These are phyloP conservation scores for Botryotinia globosa DNA, from an alignment of 2,329 filamentous ascomycete species.

Conservation along the genomic window DNA sequence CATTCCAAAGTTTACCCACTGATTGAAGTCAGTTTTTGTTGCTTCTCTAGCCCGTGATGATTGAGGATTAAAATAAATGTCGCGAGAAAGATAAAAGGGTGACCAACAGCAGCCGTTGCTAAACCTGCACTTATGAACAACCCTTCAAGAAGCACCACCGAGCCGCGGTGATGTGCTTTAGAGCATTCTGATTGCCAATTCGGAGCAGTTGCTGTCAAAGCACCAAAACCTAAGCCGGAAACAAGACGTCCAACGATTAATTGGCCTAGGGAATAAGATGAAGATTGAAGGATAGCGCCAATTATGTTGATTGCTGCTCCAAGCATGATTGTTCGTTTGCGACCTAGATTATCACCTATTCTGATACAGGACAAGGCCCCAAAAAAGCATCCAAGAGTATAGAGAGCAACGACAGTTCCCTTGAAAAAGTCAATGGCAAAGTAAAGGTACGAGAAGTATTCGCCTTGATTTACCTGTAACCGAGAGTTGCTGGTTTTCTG, in stretches of 20 bases:
- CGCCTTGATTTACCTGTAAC: slow-evolving; percentile 1
- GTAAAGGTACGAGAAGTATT: not conserved
- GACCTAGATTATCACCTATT: slow-evolving; percentile 53
- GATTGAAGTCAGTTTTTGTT: slow-evolving; percentile 32
- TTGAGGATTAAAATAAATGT: not conserved
- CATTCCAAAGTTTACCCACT: slow-evolving; percentile 58
- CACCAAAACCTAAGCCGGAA: slow-evolving; percentile 51
- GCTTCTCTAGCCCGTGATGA: not conserved
- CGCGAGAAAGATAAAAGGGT: not conserved
- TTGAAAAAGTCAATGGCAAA: not conserved
- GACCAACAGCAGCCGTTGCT: slow-evolving; percentile 19
- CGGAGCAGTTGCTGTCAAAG: slow-evolving; percentile 49
- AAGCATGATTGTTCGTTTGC: slow-evolving; percentile 55
- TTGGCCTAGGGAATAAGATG: slow-evolving; percentile 47
- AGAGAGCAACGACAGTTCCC: slow-evolving; percentile 20
- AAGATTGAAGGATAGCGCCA: slow-evolving; percentile 48
- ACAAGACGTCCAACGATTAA: slow-evolving; percentile 52
- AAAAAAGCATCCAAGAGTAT: slow-evolving; percentile 48
- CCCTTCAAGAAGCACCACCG: slow-evolving; percentile 59
- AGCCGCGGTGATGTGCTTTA: slow-evolving; percentile 54
- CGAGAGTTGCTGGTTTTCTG: slow-evolving; percentile 12
- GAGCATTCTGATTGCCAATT: slow-evolving; percentile 62
- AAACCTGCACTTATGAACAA: slow-evolving; percentile 53
- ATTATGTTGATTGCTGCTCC: slow-evolving; percentile 57
- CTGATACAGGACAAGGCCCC: slow-evolving; percentile 40